These are phyloP conservation scores for Nicotiana tomentosiformis DNA, from an alignment of 257 asterid genomes.

Conservation along the genomic window DNA sequence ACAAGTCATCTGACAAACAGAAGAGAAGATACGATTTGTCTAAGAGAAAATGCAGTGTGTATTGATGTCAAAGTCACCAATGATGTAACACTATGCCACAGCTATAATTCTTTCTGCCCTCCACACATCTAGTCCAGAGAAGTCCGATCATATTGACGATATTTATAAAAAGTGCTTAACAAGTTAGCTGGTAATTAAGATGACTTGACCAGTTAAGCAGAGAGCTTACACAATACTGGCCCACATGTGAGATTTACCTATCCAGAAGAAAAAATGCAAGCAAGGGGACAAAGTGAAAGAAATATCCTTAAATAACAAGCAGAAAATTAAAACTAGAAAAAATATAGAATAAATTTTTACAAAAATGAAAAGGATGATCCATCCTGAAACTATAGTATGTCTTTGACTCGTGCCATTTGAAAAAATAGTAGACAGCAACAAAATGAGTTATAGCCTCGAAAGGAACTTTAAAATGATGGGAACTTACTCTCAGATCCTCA, in stretches of 20 bases:
- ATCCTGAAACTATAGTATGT: background rate
- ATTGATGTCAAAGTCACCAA: background rate
- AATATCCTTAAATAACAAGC: background rate
- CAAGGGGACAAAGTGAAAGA: background rate
- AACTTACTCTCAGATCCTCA: constrained; percentile 65
- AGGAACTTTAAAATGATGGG: background rate
- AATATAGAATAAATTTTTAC: background rate
- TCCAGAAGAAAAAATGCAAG: background rate
- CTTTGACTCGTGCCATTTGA: background rate
- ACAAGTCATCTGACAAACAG: background rate
- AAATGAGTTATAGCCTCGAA: background rate
- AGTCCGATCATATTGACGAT: background rate
- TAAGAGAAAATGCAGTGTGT: background rate
- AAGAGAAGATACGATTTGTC: background rate
- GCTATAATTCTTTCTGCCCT: background rate
- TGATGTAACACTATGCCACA: background rate
- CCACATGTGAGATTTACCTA: background rate
- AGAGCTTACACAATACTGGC: background rate
- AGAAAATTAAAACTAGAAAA: background rate
- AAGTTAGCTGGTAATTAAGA: background rate
- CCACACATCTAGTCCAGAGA: background rate
- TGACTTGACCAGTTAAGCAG: background rate
- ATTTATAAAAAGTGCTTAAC: background rate
- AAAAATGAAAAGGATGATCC: background rate
- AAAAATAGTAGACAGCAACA: background rate